phyloP scores from a whole-genome alignment of 371 early-diverging fungal species.

The Chytridium lagenaria region DNA sequence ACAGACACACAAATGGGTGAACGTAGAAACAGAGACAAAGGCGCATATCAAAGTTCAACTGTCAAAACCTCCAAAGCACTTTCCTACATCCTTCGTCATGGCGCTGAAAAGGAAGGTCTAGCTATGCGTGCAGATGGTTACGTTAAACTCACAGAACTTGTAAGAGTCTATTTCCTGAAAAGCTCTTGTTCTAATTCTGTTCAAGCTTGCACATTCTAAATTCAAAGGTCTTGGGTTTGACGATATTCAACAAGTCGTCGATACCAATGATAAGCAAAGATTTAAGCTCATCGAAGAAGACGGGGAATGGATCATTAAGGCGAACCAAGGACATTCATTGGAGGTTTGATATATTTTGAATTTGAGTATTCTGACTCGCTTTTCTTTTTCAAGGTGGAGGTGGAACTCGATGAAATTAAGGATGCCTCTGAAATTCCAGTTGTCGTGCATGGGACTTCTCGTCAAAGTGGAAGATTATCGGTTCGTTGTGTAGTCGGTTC shows the following conservation, averaged over 20 bases:
- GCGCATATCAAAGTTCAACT: background rate
- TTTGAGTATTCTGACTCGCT: background rate
- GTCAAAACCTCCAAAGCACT: constrained; percentile 68
- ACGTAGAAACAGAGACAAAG: background rate
- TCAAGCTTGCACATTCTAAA: constrained; percentile 58
- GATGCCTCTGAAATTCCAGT: constrained; percentile 59
- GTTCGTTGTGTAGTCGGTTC: too few relatives aligned
- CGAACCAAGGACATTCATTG: constrained; percentile 87
- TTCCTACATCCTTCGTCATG: constrained; percentile 83
- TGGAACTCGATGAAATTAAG: constrained; percentile 60
- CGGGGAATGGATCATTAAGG: constrained; percentile 69
- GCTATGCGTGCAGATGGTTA: constrained; percentile 77
- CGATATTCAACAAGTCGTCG: constrained; percentile 68
- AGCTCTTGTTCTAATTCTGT: background rate
- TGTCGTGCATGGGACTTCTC: constrained; percentile 81
- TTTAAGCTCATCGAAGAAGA: constrained; percentile 58
- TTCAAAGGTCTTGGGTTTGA: constrained; percentile 61
- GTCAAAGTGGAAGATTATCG: constrained; percentile 65
- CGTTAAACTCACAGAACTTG: constrained; percentile 67
- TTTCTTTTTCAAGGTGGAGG: constrained; percentile 42
- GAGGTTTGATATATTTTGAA: constrained; percentile 29
- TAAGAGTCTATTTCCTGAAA: constrained; percentile 16
- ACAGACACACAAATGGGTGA: background rate
- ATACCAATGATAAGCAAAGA: constrained; percentile 80
- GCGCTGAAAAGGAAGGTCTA: constrained; percentile 78